A percentile compares a stretch with the other conserved stretches of the same genome.
These are phyloP conservation scores for Pleurotus salmoneostramineus DNA, from an alignment of 768 basidiomycete genomes.

Conservation along the genomic window DNA sequence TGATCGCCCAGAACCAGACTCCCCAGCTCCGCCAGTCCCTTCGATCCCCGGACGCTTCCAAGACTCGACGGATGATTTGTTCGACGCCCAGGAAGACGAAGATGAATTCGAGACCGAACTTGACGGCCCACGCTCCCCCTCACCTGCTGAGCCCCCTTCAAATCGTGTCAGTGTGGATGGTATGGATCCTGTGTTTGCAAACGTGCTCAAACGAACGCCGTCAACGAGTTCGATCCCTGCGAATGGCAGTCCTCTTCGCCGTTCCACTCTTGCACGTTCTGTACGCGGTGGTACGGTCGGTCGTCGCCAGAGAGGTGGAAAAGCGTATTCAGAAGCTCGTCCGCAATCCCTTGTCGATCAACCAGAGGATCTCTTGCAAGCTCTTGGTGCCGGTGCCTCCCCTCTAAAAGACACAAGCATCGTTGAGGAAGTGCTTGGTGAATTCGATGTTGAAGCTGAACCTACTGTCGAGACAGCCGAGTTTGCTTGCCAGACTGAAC, in stretches of 20 bases:
- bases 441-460: conserved; percentile 33
- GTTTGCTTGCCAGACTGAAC: conserved; percentile 65
- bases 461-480: conserved; percentile 48
- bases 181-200: conserved; percentile 85
- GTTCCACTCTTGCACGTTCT: conserved; percentile 48
- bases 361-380: conserved; percentile 69
- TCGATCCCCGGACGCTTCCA: conserved; percentile 33
- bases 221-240: conserved; percentile 41
- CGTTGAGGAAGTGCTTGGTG: conserved; percentile 32
- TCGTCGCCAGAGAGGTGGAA: conserved; percentile 60
- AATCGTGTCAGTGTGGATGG: conserved; percentile 77
- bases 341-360: conserved; percentile 69
- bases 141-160: conserved; percentile 36
- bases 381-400: conserved; percentile 49
- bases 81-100: conserved; percentile 27
- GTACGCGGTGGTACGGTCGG: conserved; percentile 45
- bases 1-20: conserved; percentile 24
- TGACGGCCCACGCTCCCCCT: conserved; percentile 32
- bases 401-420: conserved; percentile 34
- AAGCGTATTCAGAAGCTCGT: conserved; percentile 65
- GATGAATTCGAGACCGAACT: conserved; percentile 24
- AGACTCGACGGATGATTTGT: conserved; percentile 24
- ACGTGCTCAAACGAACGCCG: conserved; percentile 60
- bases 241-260: conserved; percentile 57
- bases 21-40: conserved; percentile 35